Base-by-base conservation (phyloP, 2,329 filamentous ascomycete species). In the Mycosphaerelloides madeirae region DNA sequence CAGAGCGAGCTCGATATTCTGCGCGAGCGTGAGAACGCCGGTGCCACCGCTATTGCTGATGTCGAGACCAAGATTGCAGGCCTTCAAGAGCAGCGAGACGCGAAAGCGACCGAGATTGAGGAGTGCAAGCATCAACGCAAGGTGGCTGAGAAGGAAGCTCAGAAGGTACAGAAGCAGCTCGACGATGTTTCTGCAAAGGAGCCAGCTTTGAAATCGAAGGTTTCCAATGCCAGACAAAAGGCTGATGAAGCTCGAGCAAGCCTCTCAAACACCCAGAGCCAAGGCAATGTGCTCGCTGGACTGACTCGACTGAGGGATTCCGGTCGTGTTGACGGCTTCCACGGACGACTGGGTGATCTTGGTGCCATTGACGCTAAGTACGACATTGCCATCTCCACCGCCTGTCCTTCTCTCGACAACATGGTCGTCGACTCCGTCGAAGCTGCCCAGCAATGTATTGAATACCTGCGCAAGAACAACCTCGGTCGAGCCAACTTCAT, bases 381-480 rank as follows among this genome's bases (percentile, higher is more conserved):
- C 65, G 93, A 98, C 60, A 81, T 98, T 33, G 93, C 93, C n/a
- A 95, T 98, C 49, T 98, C 94, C 0, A 98, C 93, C 0, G 94
- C 93, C 9, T 97, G 93, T 56, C 83, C 87, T 35, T 79, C 85
- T 2, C 79, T 98, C 8, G 88, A 98, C 67, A 95, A 97, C 62
- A 90, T 98, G 67, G 91, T 98, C 8, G 95, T 95, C 0, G 93
- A 97, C 59, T 90, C 87, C 1, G 91, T 97, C 12, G 93, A 97
- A 59, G 87, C 89, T 46, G 93, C 90, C 53, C 93, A 98, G 67
- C 90, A 97, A 65, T 98, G 94, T 66, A 97, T 98, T 52, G 93
- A 97, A 62, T 93, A 98, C 61, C 77, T 98, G 11, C 83, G 93
- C 44, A 98, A 97, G 74, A 98, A 95, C 59, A 96, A 96, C 56